Evolutionary conservation across 768 basidiomycete species (phyloP).

Genomic region (Trametes cubensis): DNA sequence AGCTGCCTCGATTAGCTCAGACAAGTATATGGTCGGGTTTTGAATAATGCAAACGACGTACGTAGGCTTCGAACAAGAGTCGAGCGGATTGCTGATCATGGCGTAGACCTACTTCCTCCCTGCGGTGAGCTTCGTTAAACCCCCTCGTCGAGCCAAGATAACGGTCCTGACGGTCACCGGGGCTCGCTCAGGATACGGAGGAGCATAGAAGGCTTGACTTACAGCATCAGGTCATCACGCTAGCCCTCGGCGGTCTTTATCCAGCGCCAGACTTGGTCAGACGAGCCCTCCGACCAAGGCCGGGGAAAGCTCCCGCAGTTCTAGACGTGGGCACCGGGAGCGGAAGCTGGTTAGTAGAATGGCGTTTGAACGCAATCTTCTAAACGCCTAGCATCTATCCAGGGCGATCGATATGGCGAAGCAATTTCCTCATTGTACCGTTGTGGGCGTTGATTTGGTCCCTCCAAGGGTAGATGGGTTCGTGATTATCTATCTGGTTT

Average conservation of each 20-base stretch:
- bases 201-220: conserved; percentile 38
- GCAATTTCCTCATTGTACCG: conserved; percentile 38
- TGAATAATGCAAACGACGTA: conserved; percentile 37
- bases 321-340: conserved; percentile 39
- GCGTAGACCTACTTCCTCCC: conserved; percentile 35
- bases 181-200: conserved; percentile 31
- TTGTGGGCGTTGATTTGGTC: conserved; percentile 39
- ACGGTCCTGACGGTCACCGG: neutral
- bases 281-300: conserved; percentile 33
- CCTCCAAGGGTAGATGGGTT: conserved; percentile 33
- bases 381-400: conserved; percentile 1
- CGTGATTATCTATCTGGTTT: conserved; percentile 6
- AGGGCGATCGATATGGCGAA: conserved; percentile 40
- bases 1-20: conserved; percentile 27
- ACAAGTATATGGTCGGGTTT: conserved; percentile 32
- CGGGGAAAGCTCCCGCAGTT: conserved; percentile 29
- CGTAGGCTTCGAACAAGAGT: conserved; percentile 8
- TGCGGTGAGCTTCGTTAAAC: conserved; percentile 27
- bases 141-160: neutral
- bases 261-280: conserved; percentile 33
- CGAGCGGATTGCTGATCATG: neutral
- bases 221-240: conserved; percentile 36
- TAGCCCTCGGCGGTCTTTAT: conserved; percentile 32
- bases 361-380: neutral
- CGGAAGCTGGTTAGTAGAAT: conserved; percentile 36